A percentile compares a stretch with the other conserved stretches of the same genome.
Evolutionary conservation across 1,284 basidiomycete species (phyloP).

Genomic region (Veloboletus limbatus): DNA sequence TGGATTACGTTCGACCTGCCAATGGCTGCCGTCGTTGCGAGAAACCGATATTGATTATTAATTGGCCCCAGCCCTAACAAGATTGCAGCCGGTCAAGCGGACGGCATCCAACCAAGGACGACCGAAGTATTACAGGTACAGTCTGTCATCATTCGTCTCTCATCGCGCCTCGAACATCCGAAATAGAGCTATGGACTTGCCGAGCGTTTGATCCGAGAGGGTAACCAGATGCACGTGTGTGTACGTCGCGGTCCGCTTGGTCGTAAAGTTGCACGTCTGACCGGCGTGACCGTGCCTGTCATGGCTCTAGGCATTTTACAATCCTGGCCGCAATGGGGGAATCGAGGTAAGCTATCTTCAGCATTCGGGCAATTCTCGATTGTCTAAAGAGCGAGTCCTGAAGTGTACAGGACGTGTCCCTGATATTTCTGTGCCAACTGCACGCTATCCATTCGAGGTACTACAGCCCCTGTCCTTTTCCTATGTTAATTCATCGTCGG

Average conservation of each 20-base stretch:
- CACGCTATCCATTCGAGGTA: constrained; percentile 67
- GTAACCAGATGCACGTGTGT: constrained; percentile 64
- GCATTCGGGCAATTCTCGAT: neutral
- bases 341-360: constrained; percentile 47
- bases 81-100: constrained; percentile 69
- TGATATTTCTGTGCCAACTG: constrained; percentile 54
- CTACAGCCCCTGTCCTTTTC: neutral
- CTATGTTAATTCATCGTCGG: neutral
- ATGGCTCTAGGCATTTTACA: constrained; percentile 64
- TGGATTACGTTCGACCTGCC: constrained; percentile 8
- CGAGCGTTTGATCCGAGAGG: constrained; percentile 60
- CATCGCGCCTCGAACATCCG: neutral
- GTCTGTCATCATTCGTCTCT: neutral
- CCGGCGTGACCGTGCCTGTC: neutral
- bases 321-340: constrained; percentile 55
- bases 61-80: constrained; percentile 45
- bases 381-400: neutral
- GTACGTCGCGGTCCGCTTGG: constrained; percentile 38
- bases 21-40: no score
- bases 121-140: constrained; percentile 72
- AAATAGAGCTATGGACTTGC: constrained; percentile 70
- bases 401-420: constrained; percentile 60
- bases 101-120: constrained; percentile 76
- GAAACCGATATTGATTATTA: neutral
- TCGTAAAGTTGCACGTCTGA: neutral